A percentile compares a stretch with the other conserved stretches of the same genome.
Conservation (phyloP, 108 stramenopile genomes). For the Nitzschia sp. region DNA sequence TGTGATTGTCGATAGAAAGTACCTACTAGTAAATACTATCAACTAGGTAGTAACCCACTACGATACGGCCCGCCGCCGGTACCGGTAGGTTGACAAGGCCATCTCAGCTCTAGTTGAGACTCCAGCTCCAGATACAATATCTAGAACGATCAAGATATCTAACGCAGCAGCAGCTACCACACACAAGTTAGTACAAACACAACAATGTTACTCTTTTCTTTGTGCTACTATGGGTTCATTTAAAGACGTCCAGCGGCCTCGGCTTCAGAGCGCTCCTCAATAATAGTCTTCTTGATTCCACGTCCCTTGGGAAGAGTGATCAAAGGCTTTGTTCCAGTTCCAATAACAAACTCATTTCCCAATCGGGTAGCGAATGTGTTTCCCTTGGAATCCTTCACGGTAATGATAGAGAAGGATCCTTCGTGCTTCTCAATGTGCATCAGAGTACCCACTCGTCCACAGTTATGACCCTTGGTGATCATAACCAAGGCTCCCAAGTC, state of each 20-base stretch:
- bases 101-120: too few relatives aligned
- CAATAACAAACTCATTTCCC: slow-evolving; percentile 94
- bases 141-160: too few relatives aligned
- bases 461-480: slow-evolving; percentile 95
- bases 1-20: too few relatives aligned
- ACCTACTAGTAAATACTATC: too few relatives aligned
- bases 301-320: slow-evolving; percentile 98
- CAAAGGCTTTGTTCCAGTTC: slow-evolving; percentile 80
- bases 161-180: too few relatives aligned
- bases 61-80: too few relatives aligned
- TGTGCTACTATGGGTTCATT: not conserved
- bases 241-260: slow-evolving; percentile 80
- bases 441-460: slow-evolving; percentile 95
- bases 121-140: too few relatives aligned
- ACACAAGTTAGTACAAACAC: too few relatives aligned
- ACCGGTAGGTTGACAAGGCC: too few relatives aligned
- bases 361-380: slow-evolving; percentile 96
- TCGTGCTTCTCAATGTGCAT: slow-evolving; percentile 97
- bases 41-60: too few relatives aligned
- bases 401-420: slow-evolving; percentile 97
- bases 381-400: slow-evolving; percentile 96
- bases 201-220: too few relatives aligned
- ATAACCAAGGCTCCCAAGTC: slow-evolving; percentile 95
- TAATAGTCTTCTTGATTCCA: slow-evolving; percentile 98
- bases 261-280: slow-evolving; percentile 93